Evolutionary conservation across 169 alveolate genomes (phyloP).

Genomic region (Plasmodium ovale): DNA sequence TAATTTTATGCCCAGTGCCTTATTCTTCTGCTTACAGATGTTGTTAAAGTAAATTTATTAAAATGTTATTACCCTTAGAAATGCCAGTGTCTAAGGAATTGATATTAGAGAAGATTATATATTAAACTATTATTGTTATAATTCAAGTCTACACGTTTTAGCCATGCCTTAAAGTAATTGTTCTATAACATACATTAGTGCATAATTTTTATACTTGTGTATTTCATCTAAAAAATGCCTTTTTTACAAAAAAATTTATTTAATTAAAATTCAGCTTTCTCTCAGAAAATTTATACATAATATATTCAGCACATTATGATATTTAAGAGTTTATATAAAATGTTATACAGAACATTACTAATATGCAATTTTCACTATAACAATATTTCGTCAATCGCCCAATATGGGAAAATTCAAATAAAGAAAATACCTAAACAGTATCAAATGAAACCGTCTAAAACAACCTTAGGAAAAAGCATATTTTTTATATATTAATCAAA

Average conservation of each 20-base stretch:
- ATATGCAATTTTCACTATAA: no score
- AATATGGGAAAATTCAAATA: slow-evolving; percentile 12
- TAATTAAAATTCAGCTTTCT: background rate
- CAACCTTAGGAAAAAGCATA: background rate
- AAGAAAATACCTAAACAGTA: background rate
- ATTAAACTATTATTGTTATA: no score
- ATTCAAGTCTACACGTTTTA: no score
- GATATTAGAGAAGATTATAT: no score
- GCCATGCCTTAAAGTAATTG: no score
- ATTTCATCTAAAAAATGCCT: no score
- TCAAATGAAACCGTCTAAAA: slow-evolving; percentile 1
- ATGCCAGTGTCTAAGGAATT: no score
- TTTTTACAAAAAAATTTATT: no score
- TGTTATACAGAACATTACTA: background rate
- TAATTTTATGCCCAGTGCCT: background rate
- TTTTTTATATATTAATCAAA: slow-evolving; percentile 12
- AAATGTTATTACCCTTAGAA: background rate
- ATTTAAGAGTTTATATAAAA: background rate
- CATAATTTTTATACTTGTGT: no score
- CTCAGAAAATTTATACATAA: background rate
- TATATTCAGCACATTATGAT: background rate
- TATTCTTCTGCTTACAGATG: background rate
- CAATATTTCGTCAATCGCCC: no score
- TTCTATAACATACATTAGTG: background rate
- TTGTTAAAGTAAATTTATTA: background rate